Evolutionary conservation across 257 asterid genomes (phyloP).

Genomic region (Lantana camara): DNA sequence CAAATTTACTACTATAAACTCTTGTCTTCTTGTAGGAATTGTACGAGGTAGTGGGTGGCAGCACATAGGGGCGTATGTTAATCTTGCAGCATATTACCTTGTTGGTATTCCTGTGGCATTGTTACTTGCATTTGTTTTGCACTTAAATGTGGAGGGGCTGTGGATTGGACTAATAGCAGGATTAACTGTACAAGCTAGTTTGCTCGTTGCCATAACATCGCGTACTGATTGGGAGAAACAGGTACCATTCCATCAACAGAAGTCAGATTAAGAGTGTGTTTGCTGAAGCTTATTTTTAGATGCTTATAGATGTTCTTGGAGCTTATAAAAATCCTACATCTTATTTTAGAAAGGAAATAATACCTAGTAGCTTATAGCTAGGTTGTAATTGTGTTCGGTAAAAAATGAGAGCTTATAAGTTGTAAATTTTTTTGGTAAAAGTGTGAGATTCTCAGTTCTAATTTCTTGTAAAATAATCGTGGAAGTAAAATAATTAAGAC

Average conservation of each 20-base stretch:
- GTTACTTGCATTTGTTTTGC: slow-evolving; percentile 38
- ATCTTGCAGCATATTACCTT: slow-evolving; percentile 49
- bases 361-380: too few relatives aligned
- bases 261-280: background rate
- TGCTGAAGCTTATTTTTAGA: background rate
- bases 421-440: too few relatives aligned
- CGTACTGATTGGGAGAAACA: slow-evolving; percentile 45
- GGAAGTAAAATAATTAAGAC: too few relatives aligned
- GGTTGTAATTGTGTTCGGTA: background rate
- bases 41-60: slow-evolving; percentile 61
- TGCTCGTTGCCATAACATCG: slow-evolving; percentile 36
- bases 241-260: slow-evolving; percentile 19
- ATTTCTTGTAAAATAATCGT: too few relatives aligned
- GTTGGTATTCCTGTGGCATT: slow-evolving; percentile 49
- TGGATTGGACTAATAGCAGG: slow-evolving; percentile 52
- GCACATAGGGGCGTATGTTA: slow-evolving; percentile 47
- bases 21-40: slow-evolving; percentile 36
- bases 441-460: too few relatives aligned
- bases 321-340: background rate
- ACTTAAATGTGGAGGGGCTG: slow-evolving; percentile 47
- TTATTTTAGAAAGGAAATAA: too few relatives aligned
- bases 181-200: slow-evolving; percentile 33
- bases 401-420: too few relatives aligned
- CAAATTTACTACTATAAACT: background rate
- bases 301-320: too few relatives aligned